A percentile compares a stretch with the other conserved stretches of the same genome.
phyloP scores from a whole-genome alignment of 2,329 filamentous ascomycete species.

The Colletotrichum magnum region DNA sequence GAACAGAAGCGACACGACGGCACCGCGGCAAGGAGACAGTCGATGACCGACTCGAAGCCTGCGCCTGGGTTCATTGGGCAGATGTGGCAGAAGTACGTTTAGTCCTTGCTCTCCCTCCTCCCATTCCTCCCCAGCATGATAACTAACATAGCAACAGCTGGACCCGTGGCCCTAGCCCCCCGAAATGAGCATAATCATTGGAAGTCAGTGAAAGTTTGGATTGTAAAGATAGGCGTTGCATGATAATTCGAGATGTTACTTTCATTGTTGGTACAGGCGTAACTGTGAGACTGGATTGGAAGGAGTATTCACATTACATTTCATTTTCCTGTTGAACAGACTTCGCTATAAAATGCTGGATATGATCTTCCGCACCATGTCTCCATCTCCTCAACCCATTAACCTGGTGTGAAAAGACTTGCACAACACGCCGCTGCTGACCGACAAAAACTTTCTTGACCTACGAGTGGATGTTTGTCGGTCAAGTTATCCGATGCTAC shows the following conservation, averaged over 20 bases:
- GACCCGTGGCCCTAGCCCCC: conserved; percentile 48
- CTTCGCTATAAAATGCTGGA: too few relatives aligned
- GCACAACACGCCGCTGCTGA: too few relatives aligned
- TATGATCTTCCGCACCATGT: too few relatives aligned
- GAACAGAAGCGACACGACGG: conserved; percentile 64
- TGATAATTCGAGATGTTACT: conserved; percentile 20
- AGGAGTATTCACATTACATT: too few relatives aligned
- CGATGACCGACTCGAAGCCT: conserved; percentile 67
- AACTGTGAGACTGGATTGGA: too few relatives aligned
- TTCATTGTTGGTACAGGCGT: too few relatives aligned
- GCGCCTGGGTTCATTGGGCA: conserved; percentile 65
- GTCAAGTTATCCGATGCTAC: too few relatives aligned
- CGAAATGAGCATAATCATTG: conserved; percentile 43
- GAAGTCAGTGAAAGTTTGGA: background rate
- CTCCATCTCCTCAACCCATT: too few relatives aligned
- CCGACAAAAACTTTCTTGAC: too few relatives aligned
- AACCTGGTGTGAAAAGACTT: too few relatives aligned
- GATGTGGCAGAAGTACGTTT: conserved; percentile 70
- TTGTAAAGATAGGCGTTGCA: background rate
- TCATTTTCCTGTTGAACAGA: too few relatives aligned
- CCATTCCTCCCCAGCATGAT: fast-evolving
- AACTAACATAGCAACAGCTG: conserved; percentile 45
- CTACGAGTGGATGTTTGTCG: too few relatives aligned
- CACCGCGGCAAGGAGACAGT: conserved; percentile 65
- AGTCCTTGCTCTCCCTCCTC: fast-evolving